Evolutionary conservation across 2,329 filamentous ascomycete genomes (phyloP).

Genomic region (Didymella keratinophila): DNA sequence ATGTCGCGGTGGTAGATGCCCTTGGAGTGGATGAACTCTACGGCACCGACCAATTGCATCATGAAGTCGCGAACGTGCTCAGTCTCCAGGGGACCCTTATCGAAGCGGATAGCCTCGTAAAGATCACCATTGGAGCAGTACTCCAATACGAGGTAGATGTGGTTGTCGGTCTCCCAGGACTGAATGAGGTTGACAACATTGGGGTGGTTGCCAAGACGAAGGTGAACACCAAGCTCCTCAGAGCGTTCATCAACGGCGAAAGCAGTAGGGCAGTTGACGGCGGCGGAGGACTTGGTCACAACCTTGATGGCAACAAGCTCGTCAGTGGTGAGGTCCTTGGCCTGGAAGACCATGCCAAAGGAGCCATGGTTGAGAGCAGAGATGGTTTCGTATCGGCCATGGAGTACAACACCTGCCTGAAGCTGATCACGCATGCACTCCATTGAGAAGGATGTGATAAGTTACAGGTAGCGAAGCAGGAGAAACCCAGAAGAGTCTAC

Average conservation of each 20-base stretch:
- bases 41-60: slow-evolving; percentile 88
- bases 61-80: slow-evolving; percentile 98
- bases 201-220: slow-evolving; percentile 77
- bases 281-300: slow-evolving; percentile 79
- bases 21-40: slow-evolving; percentile 88
- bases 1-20: slow-evolving; percentile 97
- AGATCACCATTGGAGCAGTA: slow-evolving; percentile 95
- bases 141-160: slow-evolving; percentile 92
- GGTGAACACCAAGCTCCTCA: slow-evolving; percentile 82
- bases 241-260: slow-evolving; percentile 83
- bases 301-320: slow-evolving; percentile 95
- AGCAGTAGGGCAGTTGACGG: slow-evolving; percentile 65
- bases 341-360: slow-evolving; percentile 98
- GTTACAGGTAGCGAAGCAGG: slow-evolving; percentile 35
- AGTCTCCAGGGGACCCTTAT: slow-evolving; percentile 88
- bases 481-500: slow-evolving; percentile 45
- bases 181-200: slow-evolving; percentile 94
- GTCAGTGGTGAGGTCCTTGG: slow-evolving; percentile 77
- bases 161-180: slow-evolving; percentile 89
- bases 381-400: slow-evolving; percentile 89
- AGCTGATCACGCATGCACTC: slow-evolving; percentile 89
- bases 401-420: slow-evolving; percentile 78
- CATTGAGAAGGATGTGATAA: slow-evolving; percentile 59
- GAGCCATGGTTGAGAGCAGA: slow-evolving; percentile 98
- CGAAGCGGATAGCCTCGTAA: slow-evolving; percentile 93